These are phyloP conservation scores for Entonaema liquescens DNA, from an alignment of 495 filamentous ascomycete species.

Conservation along the genomic window DNA sequence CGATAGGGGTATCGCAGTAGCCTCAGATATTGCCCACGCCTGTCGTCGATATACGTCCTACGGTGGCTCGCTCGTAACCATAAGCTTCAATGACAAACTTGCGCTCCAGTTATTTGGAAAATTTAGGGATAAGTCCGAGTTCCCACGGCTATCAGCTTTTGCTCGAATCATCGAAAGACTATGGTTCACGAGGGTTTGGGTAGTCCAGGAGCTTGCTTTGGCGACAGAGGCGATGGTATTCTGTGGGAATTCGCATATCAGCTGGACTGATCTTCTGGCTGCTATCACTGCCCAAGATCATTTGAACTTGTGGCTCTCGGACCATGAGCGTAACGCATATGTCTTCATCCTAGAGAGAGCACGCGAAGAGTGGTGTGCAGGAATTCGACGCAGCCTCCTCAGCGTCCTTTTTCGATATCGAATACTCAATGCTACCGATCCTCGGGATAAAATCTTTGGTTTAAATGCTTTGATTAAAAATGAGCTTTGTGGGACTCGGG, in stretches of 20 bases:
- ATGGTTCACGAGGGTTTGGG: conserved; percentile 42
- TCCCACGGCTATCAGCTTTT: conserved; percentile 28
- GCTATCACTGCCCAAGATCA: conserved; percentile 35
- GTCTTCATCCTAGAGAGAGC: conserved; percentile 35
- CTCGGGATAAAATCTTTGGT: conserved; percentile 34
- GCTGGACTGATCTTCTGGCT: conserved; percentile 31
- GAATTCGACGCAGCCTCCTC: conserved; percentile 22
- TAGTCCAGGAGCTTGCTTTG: conserved; percentile 37
- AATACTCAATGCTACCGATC: conserved; percentile 34
- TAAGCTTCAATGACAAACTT: conserved; percentile 21
- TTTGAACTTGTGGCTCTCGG: conserved; percentile 30
- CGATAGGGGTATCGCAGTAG: conserved; percentile 18
- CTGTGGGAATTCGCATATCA: conserved; percentile 29
- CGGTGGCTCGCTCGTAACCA: conserved; percentile 15
- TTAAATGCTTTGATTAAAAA: conserved; percentile 28
- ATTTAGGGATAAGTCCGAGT: conserved; percentile 28
- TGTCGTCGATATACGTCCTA: conserved; percentile 15
- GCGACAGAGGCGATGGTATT: conserved; percentile 26
- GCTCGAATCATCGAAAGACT: conserved; percentile 26
- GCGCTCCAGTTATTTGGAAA: conserved; percentile 21
- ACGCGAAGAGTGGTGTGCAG: conserved; percentile 22
- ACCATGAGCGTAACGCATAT: conserved; percentile 35
- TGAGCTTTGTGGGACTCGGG: conserved; percentile 8
- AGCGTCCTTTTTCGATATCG: conserved; percentile 35
- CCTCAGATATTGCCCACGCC: conserved; percentile 24